These are phyloP conservation scores for Gaultheria prostrata DNA, from an alignment of 148 eudicot genomes.

Conservation along the genomic window DNA sequence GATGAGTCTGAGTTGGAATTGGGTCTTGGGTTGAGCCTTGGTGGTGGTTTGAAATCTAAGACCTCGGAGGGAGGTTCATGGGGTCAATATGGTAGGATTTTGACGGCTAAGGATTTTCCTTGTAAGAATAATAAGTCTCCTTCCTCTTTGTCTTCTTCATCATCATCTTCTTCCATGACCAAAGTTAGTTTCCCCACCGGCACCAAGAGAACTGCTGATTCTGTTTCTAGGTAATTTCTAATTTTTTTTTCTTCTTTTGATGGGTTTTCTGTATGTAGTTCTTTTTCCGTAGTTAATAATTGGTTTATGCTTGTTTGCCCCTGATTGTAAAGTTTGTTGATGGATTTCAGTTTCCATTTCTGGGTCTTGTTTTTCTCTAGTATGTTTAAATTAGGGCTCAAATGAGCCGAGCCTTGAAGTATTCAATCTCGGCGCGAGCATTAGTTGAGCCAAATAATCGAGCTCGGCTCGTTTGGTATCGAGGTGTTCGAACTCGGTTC, in stretches of 20 bases:
- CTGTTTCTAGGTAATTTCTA: constrained; percentile 43
- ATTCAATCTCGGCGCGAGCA: neutral
- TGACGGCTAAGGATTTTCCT: constrained; percentile 55
- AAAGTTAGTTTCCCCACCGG: constrained; percentile 42
- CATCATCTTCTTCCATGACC: constrained; percentile 48
- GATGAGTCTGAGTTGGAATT: constrained; percentile 64
- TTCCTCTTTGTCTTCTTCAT: constrained; percentile 39
- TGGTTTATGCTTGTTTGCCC: too few relatives aligned
- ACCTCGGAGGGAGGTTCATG: constrained; percentile 25
- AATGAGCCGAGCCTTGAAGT: neutral
- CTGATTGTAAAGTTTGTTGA: neutral
- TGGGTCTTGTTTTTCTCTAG: neutral
- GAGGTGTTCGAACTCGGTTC: neutral
- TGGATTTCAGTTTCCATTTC: neutral
- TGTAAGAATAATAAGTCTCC: constrained; percentile 8
- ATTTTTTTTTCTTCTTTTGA: neutral
- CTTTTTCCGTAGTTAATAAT: neutral
- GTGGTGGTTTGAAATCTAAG: constrained; percentile 26
- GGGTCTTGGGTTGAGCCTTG: constrained; percentile 69
- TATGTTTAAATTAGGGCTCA: neutral
- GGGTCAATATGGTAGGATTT: constrained; percentile 44
- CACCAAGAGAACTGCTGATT: constrained; percentile 67
- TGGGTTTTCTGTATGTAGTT: neutral
- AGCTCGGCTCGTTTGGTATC: neutral
- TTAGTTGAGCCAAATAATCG: neutral